Percentiles rank a stretch among this genome's conserved stretches.
These are phyloP conservation scores for Pythium pyrilobum DNA, from an alignment of 352 stramenopile genomes.

Conservation along the genomic window DNA sequence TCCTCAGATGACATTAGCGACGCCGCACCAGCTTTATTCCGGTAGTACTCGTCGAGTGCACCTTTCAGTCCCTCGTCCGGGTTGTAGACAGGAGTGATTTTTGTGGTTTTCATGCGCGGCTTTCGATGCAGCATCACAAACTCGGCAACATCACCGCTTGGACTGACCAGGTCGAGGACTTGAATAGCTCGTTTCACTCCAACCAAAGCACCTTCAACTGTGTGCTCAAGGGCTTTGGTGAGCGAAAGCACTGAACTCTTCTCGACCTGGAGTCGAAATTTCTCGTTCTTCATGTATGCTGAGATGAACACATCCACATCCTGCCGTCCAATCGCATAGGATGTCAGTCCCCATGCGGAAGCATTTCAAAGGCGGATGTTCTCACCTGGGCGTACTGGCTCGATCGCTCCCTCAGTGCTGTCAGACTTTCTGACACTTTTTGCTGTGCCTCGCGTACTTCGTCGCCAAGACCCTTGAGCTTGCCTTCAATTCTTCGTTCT, in stretches of 20 bases:
- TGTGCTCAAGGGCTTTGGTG: constrained; percentile 63
- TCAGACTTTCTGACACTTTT: constrained; percentile 16
- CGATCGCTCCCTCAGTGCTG: constrained; percentile 35
- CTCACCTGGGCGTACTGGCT: constrained; percentile 58
- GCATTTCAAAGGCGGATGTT: too few relatives aligned
- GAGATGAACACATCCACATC: constrained; percentile 74
- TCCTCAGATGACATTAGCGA: constrained; percentile 17
- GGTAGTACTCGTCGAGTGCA: constrained; percentile 46
- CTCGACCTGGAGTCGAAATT: constrained; percentile 73
- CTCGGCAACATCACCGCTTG: constrained; percentile 48
- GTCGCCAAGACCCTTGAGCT: constrained; percentile 25
- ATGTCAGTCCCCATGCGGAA: too few relatives aligned
- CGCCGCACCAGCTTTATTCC: constrained; percentile 1
- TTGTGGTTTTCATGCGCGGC: constrained; percentile 36
- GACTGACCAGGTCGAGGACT: constrained; percentile 49
- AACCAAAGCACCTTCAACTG: constrained; percentile 30
- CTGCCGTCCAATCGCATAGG: too few relatives aligned
- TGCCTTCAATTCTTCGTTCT: constrained; percentile 20
- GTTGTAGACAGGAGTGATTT: constrained; percentile 38
- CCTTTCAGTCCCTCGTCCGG: constrained; percentile 47
- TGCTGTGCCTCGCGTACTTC: constrained; percentile 34
- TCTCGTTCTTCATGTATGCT: constrained; percentile 83
- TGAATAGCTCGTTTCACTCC: constrained; percentile 32
- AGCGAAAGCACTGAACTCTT: constrained; percentile 75
- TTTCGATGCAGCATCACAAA: constrained; percentile 55